Evolutionary conservation across 345 rosid genomes (phyloP).

Genomic region (Murraya paniculata): DNA sequence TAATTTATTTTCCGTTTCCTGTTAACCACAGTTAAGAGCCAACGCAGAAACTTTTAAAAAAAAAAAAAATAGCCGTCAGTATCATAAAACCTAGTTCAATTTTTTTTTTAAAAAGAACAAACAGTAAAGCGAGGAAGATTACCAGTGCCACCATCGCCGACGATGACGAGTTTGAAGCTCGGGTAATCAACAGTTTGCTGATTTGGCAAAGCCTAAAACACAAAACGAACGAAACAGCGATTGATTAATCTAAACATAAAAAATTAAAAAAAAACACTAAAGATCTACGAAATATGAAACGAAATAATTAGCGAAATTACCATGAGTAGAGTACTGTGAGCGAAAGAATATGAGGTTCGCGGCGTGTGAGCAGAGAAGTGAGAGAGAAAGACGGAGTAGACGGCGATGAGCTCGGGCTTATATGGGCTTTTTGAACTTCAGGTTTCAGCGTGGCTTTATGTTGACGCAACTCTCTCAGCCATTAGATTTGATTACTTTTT

Average conservation of each 20-base stretch:
- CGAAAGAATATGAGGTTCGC: not conserved
- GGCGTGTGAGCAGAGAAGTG: constrained; percentile 14
- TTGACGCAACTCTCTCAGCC: constrained; percentile 44
- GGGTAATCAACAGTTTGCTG: constrained; percentile 70
- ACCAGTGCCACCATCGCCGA: constrained; percentile 97
- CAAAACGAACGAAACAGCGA: not conserved
- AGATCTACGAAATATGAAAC: not conserved
- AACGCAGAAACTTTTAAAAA: not conserved
- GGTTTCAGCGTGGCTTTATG: constrained; percentile 31
- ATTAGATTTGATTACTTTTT: constrained; percentile 30
- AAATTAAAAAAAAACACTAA: not conserved
- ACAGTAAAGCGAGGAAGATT: not conserved
- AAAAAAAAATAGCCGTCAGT: not conserved
- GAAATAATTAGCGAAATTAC: not conserved
- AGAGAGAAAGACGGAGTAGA: not conserved
- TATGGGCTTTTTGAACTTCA: not conserved
- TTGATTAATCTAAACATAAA: not conserved
- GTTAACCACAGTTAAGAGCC: not conserved
- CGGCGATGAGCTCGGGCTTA: constrained; percentile 13
- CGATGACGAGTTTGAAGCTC: constrained; percentile 90
- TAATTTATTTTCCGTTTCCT: not conserved
- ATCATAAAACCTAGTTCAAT: not conserved
- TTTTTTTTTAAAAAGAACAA: not conserved
- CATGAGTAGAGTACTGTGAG: constrained; percentile 1
- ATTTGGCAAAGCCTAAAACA: constrained; percentile 63